A percentile compares a stretch with the other conserved stretches of the same genome.
Evolutionary conservation across 768 basidiomycete species (phyloP).

Genomic region (Lepiota subincarnata): DNA sequence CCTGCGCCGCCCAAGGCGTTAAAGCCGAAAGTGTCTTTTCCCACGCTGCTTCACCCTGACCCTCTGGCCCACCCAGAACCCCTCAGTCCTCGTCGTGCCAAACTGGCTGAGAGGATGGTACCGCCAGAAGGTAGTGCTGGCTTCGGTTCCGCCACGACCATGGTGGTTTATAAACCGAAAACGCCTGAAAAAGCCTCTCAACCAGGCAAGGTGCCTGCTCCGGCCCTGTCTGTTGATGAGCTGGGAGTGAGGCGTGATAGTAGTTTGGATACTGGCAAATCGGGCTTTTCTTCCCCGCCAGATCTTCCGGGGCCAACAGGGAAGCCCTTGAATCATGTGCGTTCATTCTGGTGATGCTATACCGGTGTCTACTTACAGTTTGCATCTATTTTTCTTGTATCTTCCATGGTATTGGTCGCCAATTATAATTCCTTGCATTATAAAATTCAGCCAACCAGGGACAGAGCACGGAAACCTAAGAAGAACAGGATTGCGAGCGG

Average conservation of each 20-base stretch:
- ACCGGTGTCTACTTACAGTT: slow-evolving; percentile 45
- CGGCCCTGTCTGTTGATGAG: slow-evolving; percentile 39
- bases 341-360: slow-evolving; percentile 66
- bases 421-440: slow-evolving; percentile 20
- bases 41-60: slow-evolving; percentile 31
- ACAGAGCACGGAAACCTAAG: slow-evolving; percentile 64
- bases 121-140: slow-evolving; percentile 32
- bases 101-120: slow-evolving; percentile 20
- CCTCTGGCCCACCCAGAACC: slow-evolving; percentile 13
- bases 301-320: slow-evolving; percentile 44
- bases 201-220: slow-evolving; percentile 41
- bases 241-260: slow-evolving; percentile 37
- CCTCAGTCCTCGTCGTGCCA: slow-evolving; percentile 15
- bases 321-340: slow-evolving; percentile 81
- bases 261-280: slow-evolving; percentile 16
- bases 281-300: slow-evolving; percentile 21
- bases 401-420: slow-evolving; percentile 26
- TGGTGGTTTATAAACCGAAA: slow-evolving; percentile 61
- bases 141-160: slow-evolving; percentile 72
- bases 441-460: slow-evolving; percentile 64
- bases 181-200: slow-evolving; percentile 41
- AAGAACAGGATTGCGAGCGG: slow-evolving; percentile 30
- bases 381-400: slow-evolving; percentile 22
- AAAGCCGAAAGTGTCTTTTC: slow-evolving; percentile 34
- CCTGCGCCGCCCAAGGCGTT: slow-evolving; percentile 16